phyloP scores from a whole-genome alignment of 371 early-diverging fungal genomes.

The Circinella minor region DNA sequence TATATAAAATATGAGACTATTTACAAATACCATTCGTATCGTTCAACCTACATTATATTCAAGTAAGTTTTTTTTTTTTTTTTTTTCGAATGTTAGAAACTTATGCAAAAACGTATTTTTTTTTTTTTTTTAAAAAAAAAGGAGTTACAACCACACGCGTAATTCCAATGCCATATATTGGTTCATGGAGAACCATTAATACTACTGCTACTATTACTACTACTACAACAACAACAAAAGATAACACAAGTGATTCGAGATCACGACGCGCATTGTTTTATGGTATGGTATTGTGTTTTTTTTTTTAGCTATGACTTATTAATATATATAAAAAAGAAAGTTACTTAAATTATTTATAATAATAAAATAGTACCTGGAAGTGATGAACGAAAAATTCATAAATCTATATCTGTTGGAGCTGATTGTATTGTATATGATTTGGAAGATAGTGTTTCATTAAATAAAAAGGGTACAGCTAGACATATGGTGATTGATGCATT shows the following conservation, averaged over 20 bases:
- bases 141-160: not conserved
- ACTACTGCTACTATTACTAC: not conserved
- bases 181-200: slow-evolving; percentile 6
- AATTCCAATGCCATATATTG: not conserved
- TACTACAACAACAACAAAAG: not conserved
- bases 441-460: slow-evolving; percentile 88
- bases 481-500: slow-evolving; percentile 77
- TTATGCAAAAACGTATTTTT: slow-evolving; percentile 2
- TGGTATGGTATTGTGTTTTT: slow-evolving; percentile 31
- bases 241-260: slow-evolving; percentile 14
- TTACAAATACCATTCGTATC: not conserved
- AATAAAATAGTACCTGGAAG: slow-evolving; percentile 77
- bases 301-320: too few relatives aligned
- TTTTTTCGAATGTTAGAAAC: not conserved
- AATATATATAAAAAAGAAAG: too few relatives aligned
- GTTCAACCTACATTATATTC: not conserved
- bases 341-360: not conserved
- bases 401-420: slow-evolving; percentile 67
- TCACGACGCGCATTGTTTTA: slow-evolving; percentile 53
- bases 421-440: slow-evolving; percentile 91
- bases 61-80: not conserved
- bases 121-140: not conserved
- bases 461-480: slow-evolving; percentile 82
- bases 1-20: not conserved
- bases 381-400: slow-evolving; percentile 87